A percentile compares a stretch with the other conserved stretches of the same genome.
phyloP scores from a whole-genome alignment of 768 basidiomycete genomes.

The Paxillus involutus region DNA sequence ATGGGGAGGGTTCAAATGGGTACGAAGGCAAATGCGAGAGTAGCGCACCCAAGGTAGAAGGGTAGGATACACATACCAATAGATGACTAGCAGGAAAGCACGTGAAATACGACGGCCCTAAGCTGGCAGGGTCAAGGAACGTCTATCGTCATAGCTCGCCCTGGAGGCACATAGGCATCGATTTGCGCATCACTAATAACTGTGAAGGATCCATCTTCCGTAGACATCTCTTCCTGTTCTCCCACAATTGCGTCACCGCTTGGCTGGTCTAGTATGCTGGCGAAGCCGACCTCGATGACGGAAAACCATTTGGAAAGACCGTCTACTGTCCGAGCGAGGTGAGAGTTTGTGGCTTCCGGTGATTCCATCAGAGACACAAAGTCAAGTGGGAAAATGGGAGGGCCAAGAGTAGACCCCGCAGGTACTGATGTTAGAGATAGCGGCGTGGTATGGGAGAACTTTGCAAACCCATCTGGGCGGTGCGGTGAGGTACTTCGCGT shows the following conservation, averaged over 20 bases:
- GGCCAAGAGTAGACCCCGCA: conserved; percentile 13
- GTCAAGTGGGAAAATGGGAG: conserved; percentile 25
- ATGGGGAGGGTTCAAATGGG: conserved; percentile 18
- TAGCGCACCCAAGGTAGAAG: conserved; percentile 7
- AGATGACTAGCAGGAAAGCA: conserved; percentile 17
- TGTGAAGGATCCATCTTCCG: conserved; percentile 18
- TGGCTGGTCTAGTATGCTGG: conserved; percentile 57
- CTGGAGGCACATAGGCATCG: conserved; percentile 1
- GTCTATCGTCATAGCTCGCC: too few species aligned
- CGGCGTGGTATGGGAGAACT: conserved; percentile 30
- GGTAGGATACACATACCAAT: conserved; percentile 11
- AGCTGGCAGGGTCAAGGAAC: neutral
- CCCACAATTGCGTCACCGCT: conserved; percentile 58
- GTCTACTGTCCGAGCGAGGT: conserved; percentile 72
- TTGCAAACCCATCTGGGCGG: conserved; percentile 20
- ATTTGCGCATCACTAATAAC: conserved; percentile 6
- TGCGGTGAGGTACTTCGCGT: conserved; percentile 32
- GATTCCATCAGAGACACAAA: conserved; percentile 55
- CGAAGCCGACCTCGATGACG: conserved; percentile 71
- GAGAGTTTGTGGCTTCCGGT: conserved; percentile 58
- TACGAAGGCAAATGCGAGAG: conserved; percentile 7
- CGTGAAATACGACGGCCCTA: conserved; percentile 3
- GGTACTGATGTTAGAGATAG: conserved; percentile 36
- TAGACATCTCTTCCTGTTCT: conserved; percentile 51
- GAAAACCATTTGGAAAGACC: conserved; percentile 77